These are phyloP conservation scores for Sclerotiophoma versabilis DNA, from an alignment of 2,329 filamentous ascomycete species.

Conservation along the genomic window DNA sequence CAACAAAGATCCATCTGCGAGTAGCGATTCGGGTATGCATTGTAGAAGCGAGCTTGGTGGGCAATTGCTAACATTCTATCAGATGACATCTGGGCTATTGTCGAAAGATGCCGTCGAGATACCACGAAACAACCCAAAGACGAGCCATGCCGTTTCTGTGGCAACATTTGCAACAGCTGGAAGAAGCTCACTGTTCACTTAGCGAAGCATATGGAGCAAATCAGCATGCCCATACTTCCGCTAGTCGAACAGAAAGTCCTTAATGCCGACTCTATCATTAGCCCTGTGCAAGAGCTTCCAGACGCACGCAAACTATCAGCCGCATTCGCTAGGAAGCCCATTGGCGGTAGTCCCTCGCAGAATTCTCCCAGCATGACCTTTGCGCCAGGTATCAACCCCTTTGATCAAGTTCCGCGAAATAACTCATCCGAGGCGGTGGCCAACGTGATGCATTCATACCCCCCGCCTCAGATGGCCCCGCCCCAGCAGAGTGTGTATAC, in stretches of 20 bases:
- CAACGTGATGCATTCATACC: conserved; percentile 48
- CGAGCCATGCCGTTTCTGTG: conserved; percentile 88
- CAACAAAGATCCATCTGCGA: conserved; percentile 39
- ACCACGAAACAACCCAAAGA: conserved; percentile 71
- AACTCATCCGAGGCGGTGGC: conserved; percentile 32
- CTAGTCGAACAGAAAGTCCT: conserved; percentile 51
- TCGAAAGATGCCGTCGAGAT: conserved; percentile 78
- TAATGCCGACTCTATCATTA: conserved; percentile 48
- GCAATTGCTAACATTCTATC: conserved; percentile 20
- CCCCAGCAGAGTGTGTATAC: conserved; percentile 30
- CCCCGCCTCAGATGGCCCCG: conserved; percentile 45
- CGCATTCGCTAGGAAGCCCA: conserved; percentile 37
- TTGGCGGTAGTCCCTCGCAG: conserved; percentile 34
- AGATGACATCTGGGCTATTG: conserved; percentile 76
- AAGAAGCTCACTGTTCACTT: conserved; percentile 94
- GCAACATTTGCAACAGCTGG: conserved; percentile 80
- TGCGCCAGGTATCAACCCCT: conserved; percentile 43
- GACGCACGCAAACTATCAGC: conserved; percentile 43
- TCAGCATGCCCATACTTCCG: conserved; percentile 78
- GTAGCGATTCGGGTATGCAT: conserved; percentile 36
- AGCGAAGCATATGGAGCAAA: conserved; percentile 92
- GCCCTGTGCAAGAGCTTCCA: conserved; percentile 47
- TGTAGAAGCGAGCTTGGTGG: neutral
- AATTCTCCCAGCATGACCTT: conserved; percentile 41
- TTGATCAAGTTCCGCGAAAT: conserved; percentile 35